A percentile compares a stretch with the other conserved stretches of the same genome.
Conservation (phyloP, 768 basidiomycete species). For the Kwoniella europaea region DNA sequence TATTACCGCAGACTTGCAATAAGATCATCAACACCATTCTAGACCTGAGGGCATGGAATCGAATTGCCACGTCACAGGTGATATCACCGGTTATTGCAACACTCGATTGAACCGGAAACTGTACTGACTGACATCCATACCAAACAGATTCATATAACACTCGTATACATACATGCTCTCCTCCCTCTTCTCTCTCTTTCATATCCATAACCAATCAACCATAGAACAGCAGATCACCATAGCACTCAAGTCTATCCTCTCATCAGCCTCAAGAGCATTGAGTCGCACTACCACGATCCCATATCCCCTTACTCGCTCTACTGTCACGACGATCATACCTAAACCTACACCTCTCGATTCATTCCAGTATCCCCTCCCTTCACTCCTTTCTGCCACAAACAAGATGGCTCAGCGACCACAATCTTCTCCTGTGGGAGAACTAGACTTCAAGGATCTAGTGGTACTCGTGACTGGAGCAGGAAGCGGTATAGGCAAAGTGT, state of each 20-base stretch:
- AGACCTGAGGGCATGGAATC: background rate
- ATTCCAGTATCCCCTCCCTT: conserved; percentile 4
- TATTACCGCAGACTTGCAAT: too few species aligned
- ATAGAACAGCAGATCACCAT: background rate
- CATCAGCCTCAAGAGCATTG: background rate
- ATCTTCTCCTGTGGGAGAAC: background rate
- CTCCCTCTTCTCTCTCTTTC: background rate
- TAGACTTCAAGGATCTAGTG: conserved; percentile 61
- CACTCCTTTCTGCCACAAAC: background rate
- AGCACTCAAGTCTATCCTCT: background rate
- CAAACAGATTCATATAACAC: background rate
- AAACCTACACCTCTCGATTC: background rate
- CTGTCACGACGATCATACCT: background rate
- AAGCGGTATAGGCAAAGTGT: conserved; percentile 91
- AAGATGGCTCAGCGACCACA: conserved; percentile 23
- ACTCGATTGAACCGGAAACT: background rate
- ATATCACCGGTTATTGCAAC: background rate
- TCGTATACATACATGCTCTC: background rate
- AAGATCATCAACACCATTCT: too few species aligned
- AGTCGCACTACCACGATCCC: background rate
- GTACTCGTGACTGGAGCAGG: conserved; percentile 95
- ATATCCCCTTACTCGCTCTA: background rate
- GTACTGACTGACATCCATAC: background rate
- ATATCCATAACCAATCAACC: background rate
- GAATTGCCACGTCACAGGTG: background rate